Conservation (phyloP, 495 filamentous ascomycete species). For the Lentithecium fluviatile region DNA sequence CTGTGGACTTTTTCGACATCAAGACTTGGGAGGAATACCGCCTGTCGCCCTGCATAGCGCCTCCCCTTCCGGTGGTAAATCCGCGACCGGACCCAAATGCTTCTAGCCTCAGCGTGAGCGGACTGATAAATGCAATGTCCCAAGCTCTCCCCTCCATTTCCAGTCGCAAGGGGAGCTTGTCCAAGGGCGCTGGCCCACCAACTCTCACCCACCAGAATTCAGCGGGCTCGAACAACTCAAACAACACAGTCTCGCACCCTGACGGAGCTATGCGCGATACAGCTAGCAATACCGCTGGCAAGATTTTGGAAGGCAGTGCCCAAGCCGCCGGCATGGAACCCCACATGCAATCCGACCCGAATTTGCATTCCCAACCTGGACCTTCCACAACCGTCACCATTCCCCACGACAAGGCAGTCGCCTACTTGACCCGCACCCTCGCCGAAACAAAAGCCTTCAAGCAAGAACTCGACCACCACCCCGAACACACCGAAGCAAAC, state of each 20-base stretch:
- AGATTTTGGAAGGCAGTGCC: slow-evolving; percentile 14
- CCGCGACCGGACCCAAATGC: slow-evolving; percentile 26
- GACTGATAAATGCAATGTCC: slow-evolving; percentile 51
- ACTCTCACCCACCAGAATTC: background rate
- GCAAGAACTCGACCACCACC: slow-evolving; percentile 61
- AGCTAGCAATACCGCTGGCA: slow-evolving; percentile 30
- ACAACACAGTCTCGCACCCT: slow-evolving; percentile 5
- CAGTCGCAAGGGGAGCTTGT: slow-evolving; percentile 36
- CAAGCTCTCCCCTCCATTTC: slow-evolving; percentile 36
- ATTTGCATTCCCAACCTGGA: slow-evolving; percentile 40
- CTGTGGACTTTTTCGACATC: slow-evolving; percentile 79
- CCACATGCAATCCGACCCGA: slow-evolving; percentile 38
- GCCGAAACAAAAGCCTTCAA: slow-evolving; percentile 71
- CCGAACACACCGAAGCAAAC: slow-evolving; percentile 60
- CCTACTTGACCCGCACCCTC: slow-evolving; percentile 78
- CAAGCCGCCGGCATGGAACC: slow-evolving; percentile 12
- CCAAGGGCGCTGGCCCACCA: slow-evolving; percentile 10
- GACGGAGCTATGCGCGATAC: slow-evolving; percentile 24
- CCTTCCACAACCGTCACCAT: slow-evolving; percentile 47
- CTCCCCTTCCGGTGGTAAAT: slow-evolving; percentile 50
- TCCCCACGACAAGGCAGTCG: slow-evolving; percentile 54
- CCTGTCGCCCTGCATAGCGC: slow-evolving; percentile 72
- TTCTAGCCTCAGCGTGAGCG: slow-evolving; percentile 33
- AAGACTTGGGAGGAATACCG: slow-evolving; percentile 77
- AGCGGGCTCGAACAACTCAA: background rate